Percentiles rank a stretch among this genome's conserved stretches.
These are phyloP conservation scores for Ustilago shanxiensis DNA, from an alignment of 1,284 basidiomycete genomes.

Conservation along the genomic window DNA sequence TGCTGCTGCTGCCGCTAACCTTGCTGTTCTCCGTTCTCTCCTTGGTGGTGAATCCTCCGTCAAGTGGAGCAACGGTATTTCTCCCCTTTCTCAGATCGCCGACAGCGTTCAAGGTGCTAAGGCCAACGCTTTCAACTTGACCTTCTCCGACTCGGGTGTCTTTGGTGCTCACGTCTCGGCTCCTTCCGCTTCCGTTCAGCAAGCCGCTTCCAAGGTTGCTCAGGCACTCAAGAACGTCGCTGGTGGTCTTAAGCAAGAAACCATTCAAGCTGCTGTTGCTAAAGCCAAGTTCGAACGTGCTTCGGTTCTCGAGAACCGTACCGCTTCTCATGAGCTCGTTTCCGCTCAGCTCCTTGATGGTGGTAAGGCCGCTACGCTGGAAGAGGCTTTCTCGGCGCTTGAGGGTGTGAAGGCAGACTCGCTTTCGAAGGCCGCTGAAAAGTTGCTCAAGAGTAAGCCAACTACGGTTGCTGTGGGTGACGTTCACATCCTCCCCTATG, in stretches of 20 bases:
- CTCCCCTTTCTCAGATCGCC: constrained; percentile 57
- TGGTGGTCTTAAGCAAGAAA: constrained; percentile 55
- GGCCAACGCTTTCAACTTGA: constrained; percentile 65
- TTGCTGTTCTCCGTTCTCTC: constrained; percentile 65
- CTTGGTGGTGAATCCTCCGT: constrained; percentile 65
- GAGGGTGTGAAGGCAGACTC: constrained; percentile 58
- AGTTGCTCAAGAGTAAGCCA: constrained; percentile 67
- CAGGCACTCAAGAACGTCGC: constrained; percentile 64
- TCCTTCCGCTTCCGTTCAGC: constrained; percentile 50
- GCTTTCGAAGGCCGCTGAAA: constrained; percentile 54
- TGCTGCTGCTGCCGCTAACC: constrained; percentile 49
- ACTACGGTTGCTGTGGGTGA: constrained; percentile 67
- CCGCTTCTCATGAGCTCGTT: constrained; percentile 56
- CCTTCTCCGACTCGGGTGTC: constrained; percentile 64
- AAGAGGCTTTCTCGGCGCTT: constrained; percentile 53
- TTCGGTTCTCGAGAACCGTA: constrained; percentile 56
- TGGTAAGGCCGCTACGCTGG: constrained; percentile 46
- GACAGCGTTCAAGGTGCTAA: constrained; percentile 50
- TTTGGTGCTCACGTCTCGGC: constrained; percentile 66
- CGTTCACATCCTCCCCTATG: constrained; percentile 66
- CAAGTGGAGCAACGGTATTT: constrained; percentile 67
- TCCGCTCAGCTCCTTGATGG: constrained; percentile 58
- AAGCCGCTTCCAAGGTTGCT: constrained; percentile 56
- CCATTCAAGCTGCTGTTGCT: constrained; percentile 60
- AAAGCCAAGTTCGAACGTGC: constrained; percentile 68